Percentiles rank a stretch among this genome's conserved stretches.
Evolutionary conservation across 2,329 filamentous ascomycete species (phyloP).

Genomic region (Fusarium pseudograminearum): DNA sequence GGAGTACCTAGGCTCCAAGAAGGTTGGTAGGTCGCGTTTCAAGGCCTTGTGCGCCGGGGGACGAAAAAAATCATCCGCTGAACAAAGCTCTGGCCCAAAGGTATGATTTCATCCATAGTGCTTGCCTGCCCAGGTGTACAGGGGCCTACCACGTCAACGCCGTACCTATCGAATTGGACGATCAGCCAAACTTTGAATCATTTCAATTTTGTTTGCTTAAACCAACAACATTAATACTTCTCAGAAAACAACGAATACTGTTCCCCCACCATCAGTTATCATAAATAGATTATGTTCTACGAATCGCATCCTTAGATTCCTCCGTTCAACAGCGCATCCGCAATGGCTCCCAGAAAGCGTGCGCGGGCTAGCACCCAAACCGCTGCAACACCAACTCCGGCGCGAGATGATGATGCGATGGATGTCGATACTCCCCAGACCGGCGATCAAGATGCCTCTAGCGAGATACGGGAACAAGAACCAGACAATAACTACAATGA

Average conservation of each 20-base stretch:
- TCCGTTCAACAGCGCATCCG: slow-evolving; percentile 1
- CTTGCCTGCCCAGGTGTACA: background rate
- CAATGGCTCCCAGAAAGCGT: slow-evolving; percentile 79
- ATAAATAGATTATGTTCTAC: background rate
- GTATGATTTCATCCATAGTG: slow-evolving; percentile 34
- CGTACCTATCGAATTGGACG: background rate
- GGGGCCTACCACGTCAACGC: slow-evolving; percentile 1
- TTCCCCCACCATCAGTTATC: background rate
- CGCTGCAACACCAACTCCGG: slow-evolving; percentile 67
- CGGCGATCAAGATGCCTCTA: slow-evolving; percentile 59
- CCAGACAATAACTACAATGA: slow-evolving; percentile 62
- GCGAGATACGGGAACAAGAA: slow-evolving; percentile 41
- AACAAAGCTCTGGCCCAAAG: slow-evolving; percentile 1
- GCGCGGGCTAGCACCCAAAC: slow-evolving; percentile 66
- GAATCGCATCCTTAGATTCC: background rate
- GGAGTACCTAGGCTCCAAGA: background rate
- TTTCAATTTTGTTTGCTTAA: slow-evolving; percentile 18
- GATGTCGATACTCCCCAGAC: slow-evolving; percentile 68
- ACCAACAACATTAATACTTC: background rate
- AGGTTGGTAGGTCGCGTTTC: slow-evolving; percentile 22
- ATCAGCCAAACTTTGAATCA: slow-evolving; percentile 13
- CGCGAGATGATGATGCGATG: slow-evolving; percentile 70
- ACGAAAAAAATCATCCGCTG: slow-evolving; percentile 7
- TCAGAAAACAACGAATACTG: background rate
- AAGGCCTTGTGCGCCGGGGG: slow-evolving; percentile 19